Percentiles rank a stretch among this genome's conserved stretches.
Evolutionary conservation across 2,329 filamentous ascomycete species (phyloP).

Genomic region (Penicillium sclerotigenum): DNA sequence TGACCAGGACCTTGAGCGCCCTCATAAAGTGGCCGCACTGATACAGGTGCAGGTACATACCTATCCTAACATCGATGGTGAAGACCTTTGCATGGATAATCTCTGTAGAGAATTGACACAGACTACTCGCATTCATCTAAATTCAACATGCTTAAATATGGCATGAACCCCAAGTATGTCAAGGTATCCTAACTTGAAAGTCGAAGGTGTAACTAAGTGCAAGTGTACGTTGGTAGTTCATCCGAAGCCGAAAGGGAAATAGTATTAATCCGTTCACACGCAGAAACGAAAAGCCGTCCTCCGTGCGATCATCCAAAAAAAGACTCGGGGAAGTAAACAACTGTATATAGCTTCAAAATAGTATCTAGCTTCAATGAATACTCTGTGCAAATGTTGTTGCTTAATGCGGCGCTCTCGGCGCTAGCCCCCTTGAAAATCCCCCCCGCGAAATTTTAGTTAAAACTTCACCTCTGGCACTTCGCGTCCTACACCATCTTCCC

Average conservation of each 20-base stretch:
- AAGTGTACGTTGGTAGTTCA: conserved; percentile 1
- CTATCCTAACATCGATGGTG: not conserved
- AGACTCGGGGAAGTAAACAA: conserved; percentile 24
- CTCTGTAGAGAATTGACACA: not conserved
- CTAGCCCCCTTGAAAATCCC: conserved; percentile 36
- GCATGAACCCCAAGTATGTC: not conserved
- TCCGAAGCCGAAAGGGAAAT: conserved; percentile 38
- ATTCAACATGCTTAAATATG: not conserved
- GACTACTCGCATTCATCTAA: not conserved
- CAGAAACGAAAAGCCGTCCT: conserved; percentile 44
- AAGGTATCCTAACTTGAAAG: not conserved
- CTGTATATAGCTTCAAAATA: conserved; percentile 21
- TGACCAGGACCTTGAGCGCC: too few relatives aligned
- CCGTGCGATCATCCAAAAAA: conserved; percentile 34
- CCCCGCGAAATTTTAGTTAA: conserved; percentile 38
- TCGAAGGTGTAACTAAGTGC: not conserved
- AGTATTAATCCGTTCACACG: conserved; percentile 43
- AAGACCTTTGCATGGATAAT: not conserved
- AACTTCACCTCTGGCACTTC: conserved; percentile 33
- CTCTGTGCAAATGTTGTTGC: conserved; percentile 32
- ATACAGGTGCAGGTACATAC: not conserved
- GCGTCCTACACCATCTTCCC: conserved; percentile 26
- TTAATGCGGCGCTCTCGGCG: conserved; percentile 31
- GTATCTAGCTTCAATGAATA: conserved; percentile 9
- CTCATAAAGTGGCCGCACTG: not conserved